Evolutionary conservation across 495 filamentous ascomycete genomes (phyloP), one percentile per base, ranked within the genome.

Genomic region (Hyphodiscus hymeniophilus): DNA sequence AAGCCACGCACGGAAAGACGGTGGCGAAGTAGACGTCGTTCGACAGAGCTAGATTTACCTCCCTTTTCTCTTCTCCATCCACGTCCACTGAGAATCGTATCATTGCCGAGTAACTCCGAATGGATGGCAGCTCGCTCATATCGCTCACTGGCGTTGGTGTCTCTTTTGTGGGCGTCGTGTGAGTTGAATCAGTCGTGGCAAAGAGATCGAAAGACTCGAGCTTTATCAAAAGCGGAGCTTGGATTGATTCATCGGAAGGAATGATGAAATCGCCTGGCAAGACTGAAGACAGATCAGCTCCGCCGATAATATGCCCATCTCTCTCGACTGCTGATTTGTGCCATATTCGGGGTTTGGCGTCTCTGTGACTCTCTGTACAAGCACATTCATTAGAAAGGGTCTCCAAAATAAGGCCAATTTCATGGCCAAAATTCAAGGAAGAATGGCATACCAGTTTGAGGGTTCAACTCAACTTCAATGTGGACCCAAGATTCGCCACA

Each of bases 11-110:
- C 38, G 78, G 77, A 45, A 82, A 77, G 0, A 76, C 76, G 7
- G 82, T 80, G 35, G 84, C 67, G 57, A 85, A 85, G 52, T 75
- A 72, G 34, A 82, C 73, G 51, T 85, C 80, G 54, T 82, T 34
- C 2, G n/a, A 33, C 2, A 60, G 73, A n/a, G 59, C 60, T 42
- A 86, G 58, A 3, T 69, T 56, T 35, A 76, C 72, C 6, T 67
- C 65, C 32, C 73, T 52, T 15, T 69, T 66, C 28, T 60, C 65
- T 15, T 66, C 58, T 0, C 55, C 59, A 16, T 62, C 56, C 3
- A 60, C 60, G n/a, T 61, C 52, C 0, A 81, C 56, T 1, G 62
- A 59, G 54, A 86, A 84, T 2, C 66, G 63, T 18, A 79, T 46
- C 24, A 69, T 66, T 7, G 78, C 76, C 40, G 70, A 63, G 32